Evolutionary conservation across 257 asterid genomes (phyloP), one percentile per base, ranked within the genome.

Genomic region (Ligustrum vulgare): DNA sequence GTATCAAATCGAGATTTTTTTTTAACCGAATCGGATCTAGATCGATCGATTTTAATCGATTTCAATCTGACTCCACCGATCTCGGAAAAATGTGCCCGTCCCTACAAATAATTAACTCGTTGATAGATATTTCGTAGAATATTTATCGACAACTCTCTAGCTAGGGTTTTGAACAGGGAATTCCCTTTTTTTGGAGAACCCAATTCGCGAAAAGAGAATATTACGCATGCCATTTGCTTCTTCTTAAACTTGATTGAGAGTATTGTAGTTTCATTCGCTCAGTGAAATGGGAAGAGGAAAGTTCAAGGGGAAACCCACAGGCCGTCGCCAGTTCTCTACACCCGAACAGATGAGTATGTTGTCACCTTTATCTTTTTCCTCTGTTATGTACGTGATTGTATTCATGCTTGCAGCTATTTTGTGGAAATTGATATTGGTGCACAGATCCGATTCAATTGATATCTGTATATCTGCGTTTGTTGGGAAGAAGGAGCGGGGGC

Each of bases 301-400:
- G 79, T 85, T 85, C 65, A 85, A 82, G 80, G 87, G 85, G 65
- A 85, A 85, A 64, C 89, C 89, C 74, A 85, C 89, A 68, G 89
- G 89, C 65, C 89, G 85, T 69, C 89, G 89, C 76, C 89, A 82
- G 67, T 85, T 85, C 80, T 75, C 87, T 75, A 82, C 83, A 31
- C 85, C 82, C 2, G 89, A 85, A 54, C 85, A 85, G 84, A 79
- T 85, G 73, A 41, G 89, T 85, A 80, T 51, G 85, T 66, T 10
- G 23, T 34, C 8, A n/a, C 64, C 45, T 18, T 37, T 31, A 41
- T 6, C 6, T 66, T 51, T 9, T 37, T 25, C 25, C 11, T 74
- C 1, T 28, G 15, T 23, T 11, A 10, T 11, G 13, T 2, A 41
- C 47, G 22, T 23, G 60, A 0, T 28, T 20, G 60, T 67, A n/a